Base-by-base conservation (phyloP, 306 rosid genomes). In the Abrus pulchellus region DNA sequence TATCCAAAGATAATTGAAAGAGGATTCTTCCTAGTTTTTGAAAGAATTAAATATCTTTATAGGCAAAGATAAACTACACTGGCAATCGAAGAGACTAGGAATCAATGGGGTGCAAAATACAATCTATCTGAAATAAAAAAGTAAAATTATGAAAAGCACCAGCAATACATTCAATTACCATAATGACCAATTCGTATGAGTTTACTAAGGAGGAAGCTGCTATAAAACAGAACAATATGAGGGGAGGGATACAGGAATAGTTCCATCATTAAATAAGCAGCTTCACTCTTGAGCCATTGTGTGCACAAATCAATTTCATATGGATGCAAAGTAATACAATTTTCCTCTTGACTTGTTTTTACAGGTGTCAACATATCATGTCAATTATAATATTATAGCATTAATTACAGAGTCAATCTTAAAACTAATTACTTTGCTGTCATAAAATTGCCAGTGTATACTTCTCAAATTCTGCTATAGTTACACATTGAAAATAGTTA, bases 121-220 rank as follows among this genome's bases (percentile, higher is more conserved):
- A 45, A 49, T 45, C 68, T 45, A 12, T 28, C 20, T 41, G 54
- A 74, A 66, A 9, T 9, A 12, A 10, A 68, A 82, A 68, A 9
- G 3, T 11, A 54, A 49, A 13, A 0, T 4, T 54, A 20, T 49
- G 14, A 4, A 13, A 61, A 76, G 53, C 41, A 71, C 13, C 45
- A 27, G 79, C 49, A 77, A 70, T 30, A 53, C 40, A 82, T 76
- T 82, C 50, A 76, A 49, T 60, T 60, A 76, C 57, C 59, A 76
- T 32, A 32, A 77, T 44, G 54, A 67, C 52, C 75, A 76, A 83
- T 34, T 77, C 50, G 62, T 63, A 20, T 0, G 28, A 71, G 14
- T 76, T 82, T 60, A 69, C 59, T 60, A 33, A 6, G 73, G 82
- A 69, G 74, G 82, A 76, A 61, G 53, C 78, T 76, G 77, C 34